phyloP scores from a whole-genome alignment of 352 stramenopile species.

The Pythium dissotocum region DNA sequence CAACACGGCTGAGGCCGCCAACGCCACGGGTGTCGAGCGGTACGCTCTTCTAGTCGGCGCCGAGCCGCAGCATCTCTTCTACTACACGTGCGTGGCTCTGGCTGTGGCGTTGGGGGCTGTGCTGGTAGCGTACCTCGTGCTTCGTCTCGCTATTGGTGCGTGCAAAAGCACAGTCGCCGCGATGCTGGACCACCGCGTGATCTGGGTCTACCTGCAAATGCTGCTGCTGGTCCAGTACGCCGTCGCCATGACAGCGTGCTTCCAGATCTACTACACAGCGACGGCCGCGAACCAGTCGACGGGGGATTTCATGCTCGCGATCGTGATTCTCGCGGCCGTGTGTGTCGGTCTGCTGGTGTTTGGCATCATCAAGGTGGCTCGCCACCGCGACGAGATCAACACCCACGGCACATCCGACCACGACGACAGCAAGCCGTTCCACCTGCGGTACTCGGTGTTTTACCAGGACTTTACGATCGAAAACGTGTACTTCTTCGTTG shows the following conservation, averaged over 20 bases:
- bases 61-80: conserved; percentile 44
- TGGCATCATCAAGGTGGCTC: conserved; percentile 42
- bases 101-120: conserved; percentile 28
- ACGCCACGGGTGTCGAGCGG: conserved; percentile 18
- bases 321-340: conserved; percentile 19
- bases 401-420: conserved; percentile 41
- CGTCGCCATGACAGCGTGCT: conserved; percentile 47
- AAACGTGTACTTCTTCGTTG: conserved; percentile 56
- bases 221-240: conserved; percentile 48
- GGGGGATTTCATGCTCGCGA: conserved; percentile 24
- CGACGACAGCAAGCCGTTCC: conserved; percentile 40
- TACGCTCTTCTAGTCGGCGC: conserved; percentile 25
- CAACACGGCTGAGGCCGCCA: conserved; percentile 28
- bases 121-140: conserved; percentile 34
- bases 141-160: conserved; percentile 28
- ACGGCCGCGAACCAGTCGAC: conserved; percentile 10
- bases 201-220: conserved; percentile 43
- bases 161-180: conserved; percentile 27
- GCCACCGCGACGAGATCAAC: conserved; percentile 38
- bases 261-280: conserved; percentile 40
- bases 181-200: conserved; percentile 41
- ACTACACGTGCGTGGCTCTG: conserved; percentile 45
- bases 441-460: conserved; percentile 46
- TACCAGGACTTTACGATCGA: conserved; percentile 52
- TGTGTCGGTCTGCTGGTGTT: conserved; percentile 42